Evolutionary conservation across 2,329 filamentous ascomycete genomes (phyloP).

Genomic region (Trichoderma sp.): DNA sequence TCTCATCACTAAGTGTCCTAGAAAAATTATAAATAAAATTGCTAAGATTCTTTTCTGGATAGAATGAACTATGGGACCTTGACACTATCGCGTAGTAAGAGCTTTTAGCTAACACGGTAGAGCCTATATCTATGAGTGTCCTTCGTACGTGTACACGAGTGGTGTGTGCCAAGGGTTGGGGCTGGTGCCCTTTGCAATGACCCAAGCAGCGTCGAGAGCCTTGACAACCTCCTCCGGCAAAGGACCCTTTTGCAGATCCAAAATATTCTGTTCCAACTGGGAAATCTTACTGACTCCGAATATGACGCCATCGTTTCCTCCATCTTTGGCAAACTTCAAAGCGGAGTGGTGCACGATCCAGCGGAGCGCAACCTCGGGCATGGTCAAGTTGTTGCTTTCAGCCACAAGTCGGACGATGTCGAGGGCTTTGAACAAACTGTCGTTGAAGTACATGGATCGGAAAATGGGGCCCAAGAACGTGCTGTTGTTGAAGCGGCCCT

Average conservation of each 20-base stretch:
- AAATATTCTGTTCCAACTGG: constrained; percentile 50
- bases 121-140: background rate
- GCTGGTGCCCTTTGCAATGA: constrained; percentile 3
- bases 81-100: background rate
- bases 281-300: constrained; percentile 48
- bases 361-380: constrained; percentile 65
- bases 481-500: background rate
- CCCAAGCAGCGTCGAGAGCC: constrained; percentile 21
- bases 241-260: constrained; percentile 56
- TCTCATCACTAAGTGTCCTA: background rate
- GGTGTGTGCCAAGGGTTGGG: constrained; percentile 6
- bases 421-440: constrained; percentile 55
- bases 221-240: constrained; percentile 67
- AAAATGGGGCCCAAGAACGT: constrained; percentile 1
- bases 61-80: background rate
- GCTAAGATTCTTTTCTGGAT: background rate
- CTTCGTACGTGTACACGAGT: constrained; percentile 8
- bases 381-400: constrained; percentile 59
- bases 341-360: constrained; percentile 66
- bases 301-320: constrained; percentile 46
- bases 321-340: constrained; percentile 35
- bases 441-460: constrained; percentile 55
- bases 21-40: background rate
- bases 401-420: constrained; percentile 59
- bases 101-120: background rate